phyloP scores from a whole-genome alignment of 768 basidiomycete genomes.

The Imleria badia region DNA sequence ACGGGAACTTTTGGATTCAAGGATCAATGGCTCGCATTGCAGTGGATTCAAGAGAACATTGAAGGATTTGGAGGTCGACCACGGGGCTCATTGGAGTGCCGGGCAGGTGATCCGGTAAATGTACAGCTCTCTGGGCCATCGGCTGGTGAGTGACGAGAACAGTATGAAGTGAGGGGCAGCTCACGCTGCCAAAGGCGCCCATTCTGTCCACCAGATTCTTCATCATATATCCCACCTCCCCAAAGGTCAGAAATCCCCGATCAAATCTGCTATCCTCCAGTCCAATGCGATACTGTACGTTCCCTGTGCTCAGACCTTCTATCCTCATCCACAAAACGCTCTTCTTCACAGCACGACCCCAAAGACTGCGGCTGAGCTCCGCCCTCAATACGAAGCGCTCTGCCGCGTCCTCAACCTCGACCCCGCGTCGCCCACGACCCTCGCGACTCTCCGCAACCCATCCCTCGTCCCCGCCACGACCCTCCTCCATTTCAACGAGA shows the following conservation, averaged over 20 bases:
- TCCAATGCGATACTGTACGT: constrained; percentile 74
- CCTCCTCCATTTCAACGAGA: constrained; percentile 61
- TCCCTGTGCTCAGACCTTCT: background rate
- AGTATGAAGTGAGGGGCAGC: background rate
- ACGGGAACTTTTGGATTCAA: constrained; percentile 84
- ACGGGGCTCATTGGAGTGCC: background rate
- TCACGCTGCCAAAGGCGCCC: constrained; percentile 48
- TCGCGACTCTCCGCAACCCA: constrained; percentile 53
- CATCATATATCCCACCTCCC: constrained; percentile 69
- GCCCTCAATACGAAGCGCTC: too few species aligned
- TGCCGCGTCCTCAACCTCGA: constrained; percentile 57
- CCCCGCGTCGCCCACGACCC: constrained; percentile 46
- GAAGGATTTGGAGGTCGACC: constrained; percentile 58
- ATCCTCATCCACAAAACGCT: background rate
- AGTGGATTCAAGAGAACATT: constrained; percentile 72
- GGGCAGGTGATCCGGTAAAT: constrained; percentile 57
- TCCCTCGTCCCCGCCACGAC: constrained; percentile 44
- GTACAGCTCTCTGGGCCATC: constrained; percentile 70
- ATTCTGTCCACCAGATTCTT: constrained; percentile 73
- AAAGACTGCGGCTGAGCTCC: too few species aligned
- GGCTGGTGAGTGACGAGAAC: constrained; percentile 46
- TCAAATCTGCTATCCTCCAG: constrained; percentile 63
- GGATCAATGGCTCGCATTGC: constrained; percentile 77
- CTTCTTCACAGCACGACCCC: constrained; percentile 37
- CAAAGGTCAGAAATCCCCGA: constrained; percentile 54